Percentiles rank a stretch among this genome's conserved stretches.
phyloP scores from a whole-genome alignment of 192 early-diverging fungal species.

The Coemansia sp. region DNA sequence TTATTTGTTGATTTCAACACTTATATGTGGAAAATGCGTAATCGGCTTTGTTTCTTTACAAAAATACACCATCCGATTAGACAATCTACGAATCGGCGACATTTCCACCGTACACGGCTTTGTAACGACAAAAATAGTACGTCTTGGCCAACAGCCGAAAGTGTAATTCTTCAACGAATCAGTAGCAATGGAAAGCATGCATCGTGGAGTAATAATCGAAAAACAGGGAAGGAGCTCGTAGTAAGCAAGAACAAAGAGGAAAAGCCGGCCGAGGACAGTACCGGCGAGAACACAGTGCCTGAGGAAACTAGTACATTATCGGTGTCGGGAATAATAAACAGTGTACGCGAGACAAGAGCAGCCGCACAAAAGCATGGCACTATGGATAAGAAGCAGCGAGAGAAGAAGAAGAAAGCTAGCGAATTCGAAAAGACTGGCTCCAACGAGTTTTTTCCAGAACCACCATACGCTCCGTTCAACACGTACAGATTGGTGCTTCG shows the following conservation, averaged over 20 bases:
- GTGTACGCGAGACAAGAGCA: constrained; percentile 31
- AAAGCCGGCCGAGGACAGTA: background rate
- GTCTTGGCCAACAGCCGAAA: constrained; percentile 47
- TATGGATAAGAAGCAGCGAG: background rate
- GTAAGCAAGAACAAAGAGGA: background rate
- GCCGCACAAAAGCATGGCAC: constrained; percentile 5
- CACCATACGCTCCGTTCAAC: constrained; percentile 66
- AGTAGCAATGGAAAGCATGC: constrained; percentile 30
- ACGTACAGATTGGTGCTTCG: constrained; percentile 72
- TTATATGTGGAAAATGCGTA: background rate
- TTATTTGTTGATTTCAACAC: no score
- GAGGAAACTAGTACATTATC: constrained; percentile 10
- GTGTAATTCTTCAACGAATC: constrained; percentile 49
- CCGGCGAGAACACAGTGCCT: background rate
- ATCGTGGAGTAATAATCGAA: background rate
- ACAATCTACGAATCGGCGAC: no score
- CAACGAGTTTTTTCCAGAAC: no score
- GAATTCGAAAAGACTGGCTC: no score
- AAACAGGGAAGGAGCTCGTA: constrained; percentile 7
- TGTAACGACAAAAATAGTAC: constrained; percentile 3
- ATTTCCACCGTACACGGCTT: background rate
- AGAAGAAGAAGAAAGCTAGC: background rate
- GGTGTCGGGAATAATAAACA: constrained; percentile 40
- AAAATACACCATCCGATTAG: no score
- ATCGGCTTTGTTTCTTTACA: no score